Base-by-base conservation (phyloP, 164 flowering plant species). In the Nymphaea colorata region DNA sequence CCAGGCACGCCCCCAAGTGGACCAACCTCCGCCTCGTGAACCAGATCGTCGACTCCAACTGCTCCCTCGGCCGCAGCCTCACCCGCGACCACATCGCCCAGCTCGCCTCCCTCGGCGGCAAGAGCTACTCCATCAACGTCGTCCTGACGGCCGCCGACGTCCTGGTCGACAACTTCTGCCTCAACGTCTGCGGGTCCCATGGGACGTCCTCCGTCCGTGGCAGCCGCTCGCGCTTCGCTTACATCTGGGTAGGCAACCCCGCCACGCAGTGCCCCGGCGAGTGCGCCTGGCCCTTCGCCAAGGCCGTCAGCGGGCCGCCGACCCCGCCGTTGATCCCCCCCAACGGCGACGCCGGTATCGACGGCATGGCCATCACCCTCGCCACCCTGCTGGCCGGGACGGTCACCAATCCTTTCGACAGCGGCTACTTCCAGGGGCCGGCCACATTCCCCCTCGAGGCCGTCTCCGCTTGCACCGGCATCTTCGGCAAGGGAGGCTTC, bases 311-410 rank as follows among this genome's bases (percentile, higher is more conserved):
- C 43, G 66, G 66, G n/a, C 66, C 66, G n/a, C 66, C 43, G 43
- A 42, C n/a, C 16, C 69, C 64, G 62, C 64, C 78, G 2, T 70
- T 81, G 5, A 77, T 73, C 4, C 72, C 79, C 14, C 84, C 84
- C 0, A 81, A 81, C 36, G 73, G 80, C 10, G 66, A 64, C 6
- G 59, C 75, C 5, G 82, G 80, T 11, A 47, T 67, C 0, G 79
- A 81, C 65, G 82, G 82, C 41, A 75, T 79, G 80, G 64, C 79
- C 44, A 75, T 81, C 65, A 81, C 76, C 64, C 60, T 81, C 10
- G 84, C 84, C 10, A 79, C 80, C 6, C 16, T 81, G 64, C 71
- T 81, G 8, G 79, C 80, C 4, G 82, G 82, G 14, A 75, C 82
- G 5, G 79, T 69, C 36, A 79, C 79, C n/a, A 79, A 81, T 55